A percentile compares a stretch with the other conserved stretches of the same genome.
phyloP scores from a whole-genome alignment of 441 rosid species.

The Theobroma grandiflorum region DNA sequence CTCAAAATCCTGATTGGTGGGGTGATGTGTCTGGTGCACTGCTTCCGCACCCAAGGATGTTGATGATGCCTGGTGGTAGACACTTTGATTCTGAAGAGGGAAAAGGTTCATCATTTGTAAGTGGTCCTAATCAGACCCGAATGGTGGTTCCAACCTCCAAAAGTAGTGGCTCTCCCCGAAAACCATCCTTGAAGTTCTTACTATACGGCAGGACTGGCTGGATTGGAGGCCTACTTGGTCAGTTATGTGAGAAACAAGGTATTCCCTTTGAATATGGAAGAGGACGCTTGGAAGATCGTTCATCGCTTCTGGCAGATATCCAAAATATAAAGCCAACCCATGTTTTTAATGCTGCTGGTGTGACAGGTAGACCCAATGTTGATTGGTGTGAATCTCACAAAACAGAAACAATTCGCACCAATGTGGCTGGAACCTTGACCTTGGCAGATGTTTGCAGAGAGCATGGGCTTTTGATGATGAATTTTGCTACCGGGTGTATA shows the following conservation, averaged over 20 bases:
- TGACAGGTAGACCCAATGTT: slow-evolving; percentile 94
- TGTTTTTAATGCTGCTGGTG: slow-evolving; percentile 93
- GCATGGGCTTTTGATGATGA: slow-evolving; percentile 73
- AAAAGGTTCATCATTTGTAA: slow-evolving; percentile 44
- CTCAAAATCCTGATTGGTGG: slow-evolving; percentile 93
- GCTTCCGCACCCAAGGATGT: slow-evolving; percentile 93
- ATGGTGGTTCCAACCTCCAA: slow-evolving; percentile 73
- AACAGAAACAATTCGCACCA: slow-evolving; percentile 80
- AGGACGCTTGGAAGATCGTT: slow-evolving; percentile 79
- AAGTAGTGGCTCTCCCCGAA: slow-evolving; percentile 43
- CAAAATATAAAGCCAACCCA: slow-evolving; percentile 77
- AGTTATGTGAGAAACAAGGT: slow-evolving; percentile 83
- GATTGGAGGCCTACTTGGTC: slow-evolving; percentile 89
- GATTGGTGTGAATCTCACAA: slow-evolving; percentile 98
- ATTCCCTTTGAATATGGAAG: slow-evolving; percentile 79
- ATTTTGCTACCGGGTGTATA: slow-evolving; percentile 92
- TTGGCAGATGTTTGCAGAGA: slow-evolving; percentile 92
- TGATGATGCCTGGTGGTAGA: slow-evolving; percentile 96
- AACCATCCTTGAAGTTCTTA: slow-evolving; percentile 74
- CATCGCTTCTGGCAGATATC: slow-evolving; percentile 71
- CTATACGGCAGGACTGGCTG: slow-evolving; percentile 93
- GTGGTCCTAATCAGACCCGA: slow-evolving; percentile 60
- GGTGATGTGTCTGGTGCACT: slow-evolving; percentile 92
- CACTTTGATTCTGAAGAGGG: slow-evolving; percentile 75
- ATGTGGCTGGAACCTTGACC: slow-evolving; percentile 88